A percentile compares a stretch with the other conserved stretches of the same genome.
phyloP scores from a whole-genome alignment of 257 asterid species.

The Verbena officinalis region DNA sequence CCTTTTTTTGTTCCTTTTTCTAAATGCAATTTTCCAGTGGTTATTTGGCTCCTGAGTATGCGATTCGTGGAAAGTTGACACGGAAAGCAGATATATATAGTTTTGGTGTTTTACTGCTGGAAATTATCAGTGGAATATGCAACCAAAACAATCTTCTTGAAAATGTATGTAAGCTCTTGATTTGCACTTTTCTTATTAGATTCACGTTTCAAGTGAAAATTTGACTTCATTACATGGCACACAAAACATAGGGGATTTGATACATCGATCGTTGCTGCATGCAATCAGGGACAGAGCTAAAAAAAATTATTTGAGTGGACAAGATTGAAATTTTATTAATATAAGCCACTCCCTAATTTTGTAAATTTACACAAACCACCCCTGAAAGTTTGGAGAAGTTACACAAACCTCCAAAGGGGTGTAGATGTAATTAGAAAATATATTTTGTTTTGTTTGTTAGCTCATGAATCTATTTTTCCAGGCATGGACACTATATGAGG shows the following conservation, averaged over 20 bases:
- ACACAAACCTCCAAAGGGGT: no score
- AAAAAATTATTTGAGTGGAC: no score
- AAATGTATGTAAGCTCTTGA: slow-evolving; percentile 51
- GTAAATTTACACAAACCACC: no score
- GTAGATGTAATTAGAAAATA: no score
- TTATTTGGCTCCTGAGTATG: slow-evolving; percentile 97
- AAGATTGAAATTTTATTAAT: no score
- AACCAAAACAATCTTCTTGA: slow-evolving; percentile 80
- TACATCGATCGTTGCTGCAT: background rate
- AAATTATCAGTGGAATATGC: slow-evolving; percentile 81
- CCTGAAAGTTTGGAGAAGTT: no score
- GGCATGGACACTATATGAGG: slow-evolving; percentile 72
- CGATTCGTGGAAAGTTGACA: slow-evolving; percentile 80
- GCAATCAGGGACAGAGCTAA: no score
- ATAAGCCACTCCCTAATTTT: no score
- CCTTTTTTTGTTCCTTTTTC: no score
- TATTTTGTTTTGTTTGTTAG: background rate
- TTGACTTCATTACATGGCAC: background rate
- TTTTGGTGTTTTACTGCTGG: slow-evolving; percentile 81
- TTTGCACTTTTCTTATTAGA: slow-evolving; percentile 12
- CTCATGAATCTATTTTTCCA: slow-evolving; percentile 25
- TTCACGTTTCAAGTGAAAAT: background rate
- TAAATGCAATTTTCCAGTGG: slow-evolving; percentile 61
- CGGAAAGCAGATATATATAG: slow-evolving; percentile 89
- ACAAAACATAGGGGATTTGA: slow-evolving; percentile 1